Evolutionary conservation across 179 eudicot genomes (phyloP).

Genomic region (Spinacia oleracea): DNA sequence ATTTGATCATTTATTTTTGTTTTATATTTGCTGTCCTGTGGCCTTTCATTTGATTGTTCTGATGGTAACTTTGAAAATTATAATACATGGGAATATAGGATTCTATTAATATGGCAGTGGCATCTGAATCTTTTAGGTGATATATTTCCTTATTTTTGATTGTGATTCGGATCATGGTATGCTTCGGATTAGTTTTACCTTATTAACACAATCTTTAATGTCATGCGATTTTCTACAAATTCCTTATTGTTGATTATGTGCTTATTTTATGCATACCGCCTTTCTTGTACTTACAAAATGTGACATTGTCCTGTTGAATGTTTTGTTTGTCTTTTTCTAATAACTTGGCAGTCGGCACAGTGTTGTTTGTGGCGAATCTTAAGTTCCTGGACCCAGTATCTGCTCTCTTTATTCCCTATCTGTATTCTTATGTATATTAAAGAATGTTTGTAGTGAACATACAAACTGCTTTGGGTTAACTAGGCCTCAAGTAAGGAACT

Average conservation of each 20-base stretch:
- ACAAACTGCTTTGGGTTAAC: background rate
- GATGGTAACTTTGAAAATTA: background rate
- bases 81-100: conserved; percentile 1
- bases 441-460: background rate
- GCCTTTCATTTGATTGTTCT: background rate
- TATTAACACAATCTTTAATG: too few relatives aligned
- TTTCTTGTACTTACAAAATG: background rate
- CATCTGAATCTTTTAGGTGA: background rate
- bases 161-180: background rate
- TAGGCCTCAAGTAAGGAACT: background rate
- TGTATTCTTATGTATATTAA: background rate
- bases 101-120: conserved; percentile 1
- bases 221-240: too few relatives aligned
- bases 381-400: background rate
- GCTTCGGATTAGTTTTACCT: too few relatives aligned
- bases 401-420: background rate
- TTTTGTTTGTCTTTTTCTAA: background rate
- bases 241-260: too few relatives aligned
- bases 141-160: background rate
- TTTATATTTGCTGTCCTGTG: conserved; percentile 5
- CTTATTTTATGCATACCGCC: background rate
- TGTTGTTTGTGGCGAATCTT: background rate
- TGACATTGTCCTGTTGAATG: background rate
- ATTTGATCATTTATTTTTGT: background rate
- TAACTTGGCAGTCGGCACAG: too few relatives aligned